phyloP scores from a whole-genome alignment of 176 grass and related monocot species.

The Tuctoria greenei region DNA sequence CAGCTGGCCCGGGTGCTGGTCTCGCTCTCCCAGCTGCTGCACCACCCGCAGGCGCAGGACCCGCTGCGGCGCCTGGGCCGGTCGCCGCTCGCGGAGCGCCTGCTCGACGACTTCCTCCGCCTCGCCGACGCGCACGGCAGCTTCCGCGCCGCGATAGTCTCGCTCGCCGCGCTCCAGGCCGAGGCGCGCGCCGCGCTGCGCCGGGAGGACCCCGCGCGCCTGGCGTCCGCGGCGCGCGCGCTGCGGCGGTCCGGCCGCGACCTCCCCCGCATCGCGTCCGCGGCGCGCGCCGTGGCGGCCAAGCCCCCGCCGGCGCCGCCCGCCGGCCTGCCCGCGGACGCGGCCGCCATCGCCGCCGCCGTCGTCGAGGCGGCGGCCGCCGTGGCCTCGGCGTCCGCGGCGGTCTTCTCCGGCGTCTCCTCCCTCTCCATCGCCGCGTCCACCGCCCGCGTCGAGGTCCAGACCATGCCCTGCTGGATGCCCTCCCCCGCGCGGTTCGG shows the following conservation, averaged over 20 bases:
- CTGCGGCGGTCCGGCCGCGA: conserved; percentile 38
- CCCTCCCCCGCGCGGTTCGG: conserved; percentile 35
- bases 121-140: conserved; percentile 68
- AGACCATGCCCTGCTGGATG: conserved; percentile 31
- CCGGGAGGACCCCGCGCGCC: conserved; percentile 34
- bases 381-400: conserved; percentile 34
- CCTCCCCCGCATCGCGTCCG: conserved; percentile 41
- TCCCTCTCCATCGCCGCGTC: conserved; percentile 35
- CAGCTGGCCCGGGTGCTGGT: conserved; percentile 41
- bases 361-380: conserved; percentile 41
- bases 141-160: conserved; percentile 44
- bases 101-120: conserved; percentile 70
- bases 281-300: conserved; percentile 39
- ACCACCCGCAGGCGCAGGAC: conserved; percentile 65
- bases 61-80: conserved; percentile 35
- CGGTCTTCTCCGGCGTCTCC: conserved; percentile 40
- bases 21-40: conserved; percentile 62
- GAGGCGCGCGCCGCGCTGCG: conserved; percentile 58
- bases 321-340: conserved; percentile 27
- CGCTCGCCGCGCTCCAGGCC: conserved; percentile 39
- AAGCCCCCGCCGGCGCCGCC: conserved; percentile 22
- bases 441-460: conserved; percentile 27
- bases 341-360: conserved; percentile 36
- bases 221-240: conserved; percentile 46
- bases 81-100: conserved; percentile 44